phyloP scores from a whole-genome alignment of 495 filamentous ascomycete genomes.

The Penicillium antarcticum region DNA sequence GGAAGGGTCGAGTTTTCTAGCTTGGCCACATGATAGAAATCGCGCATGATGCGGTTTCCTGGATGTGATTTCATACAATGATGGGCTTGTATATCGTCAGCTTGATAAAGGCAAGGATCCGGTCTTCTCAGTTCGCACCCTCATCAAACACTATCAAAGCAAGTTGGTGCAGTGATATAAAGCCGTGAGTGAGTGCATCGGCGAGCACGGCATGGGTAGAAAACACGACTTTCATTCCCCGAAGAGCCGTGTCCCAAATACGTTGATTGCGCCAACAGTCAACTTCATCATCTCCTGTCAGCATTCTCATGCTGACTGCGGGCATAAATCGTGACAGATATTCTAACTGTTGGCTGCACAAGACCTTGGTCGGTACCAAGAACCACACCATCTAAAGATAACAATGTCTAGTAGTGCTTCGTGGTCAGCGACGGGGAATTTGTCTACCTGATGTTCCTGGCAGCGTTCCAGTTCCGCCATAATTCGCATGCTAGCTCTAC shows the following conservation, averaged over 20 bases:
- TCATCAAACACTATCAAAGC: slow-evolving; percentile 82
- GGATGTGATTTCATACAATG: no score
- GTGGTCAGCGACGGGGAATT: neutral
- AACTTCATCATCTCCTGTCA: slow-evolving; percentile 52
- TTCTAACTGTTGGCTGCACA: slow-evolving; percentile 2
- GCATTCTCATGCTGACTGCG: no score
- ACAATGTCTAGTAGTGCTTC: neutral
- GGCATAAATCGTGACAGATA: neutral
- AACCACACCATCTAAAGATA: no score
- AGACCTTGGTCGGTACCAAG: neutral
- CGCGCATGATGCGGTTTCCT: slow-evolving; percentile 40
- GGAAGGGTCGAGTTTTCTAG: no score
- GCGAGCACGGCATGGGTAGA: slow-evolving; percentile 72
- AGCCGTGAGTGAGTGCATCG: slow-evolving; percentile 74
- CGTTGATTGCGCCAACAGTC: slow-evolving; percentile 67
- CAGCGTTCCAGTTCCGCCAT: no score
- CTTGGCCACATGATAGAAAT: slow-evolving; percentile 55
- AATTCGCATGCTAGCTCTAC: neutral
- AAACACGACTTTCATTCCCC: slow-evolving; percentile 66
- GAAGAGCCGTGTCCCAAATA: slow-evolving; percentile 70
- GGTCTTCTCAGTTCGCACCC: slow-evolving; percentile 47
- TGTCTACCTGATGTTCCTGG: slow-evolving; percentile 1
- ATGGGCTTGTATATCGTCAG: neutral
- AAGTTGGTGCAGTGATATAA: slow-evolving; percentile 62
- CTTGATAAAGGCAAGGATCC: neutral